Base-by-base conservation (phyloP, 768 basidiomycete genomes). In the Mycena vulgaris region DNA sequence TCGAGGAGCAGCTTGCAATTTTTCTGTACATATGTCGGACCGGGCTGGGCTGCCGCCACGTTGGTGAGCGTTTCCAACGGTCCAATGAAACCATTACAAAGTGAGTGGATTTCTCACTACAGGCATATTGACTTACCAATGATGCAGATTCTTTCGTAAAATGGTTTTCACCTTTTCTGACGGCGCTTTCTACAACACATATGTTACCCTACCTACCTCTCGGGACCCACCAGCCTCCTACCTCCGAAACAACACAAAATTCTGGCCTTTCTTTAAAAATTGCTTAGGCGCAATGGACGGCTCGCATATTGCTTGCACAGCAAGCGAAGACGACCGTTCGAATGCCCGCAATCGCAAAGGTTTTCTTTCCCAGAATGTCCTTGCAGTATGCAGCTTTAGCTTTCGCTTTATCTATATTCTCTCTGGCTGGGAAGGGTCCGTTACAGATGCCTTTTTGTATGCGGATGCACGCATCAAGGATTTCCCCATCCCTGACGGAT, bases 221-320 rank as follows among this genome's bases (percentile, higher is more conserved):
- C 35, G 31, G 2, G 56, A 60, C 51, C 66, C 73, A 17, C 58
- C 64, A 16, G 53, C 77, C 2, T 31, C 47, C 4, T 61, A 77
- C n/a, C 70, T 80, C 21, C 39, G 25, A 8, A 47, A 74, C 30
- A 78, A 81, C 57, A 66, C 77, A 28, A 78, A 78, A 63, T 67
- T 82, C 58, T 79, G 57, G 56, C 82, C 77, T 0, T 81, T 68
- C 63, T 80, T 82, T 63, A 23, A 59, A 31, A 71, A 77, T 42
- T 71, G 70, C 47, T 60, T 78, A 37, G 77, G 75, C 14, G 77
- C 79, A 0, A 78, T 82, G 33, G 80, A 82, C 72, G 77, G 81
- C 7, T 73, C 75, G 0, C 80, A 80, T 65, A 69, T 80, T 63
- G 48, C 62, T 30, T 66, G 66, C 48, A 63, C 52, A 23, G 62